Base-by-base conservation (phyloP, 2,329 filamentous ascomycete species). In the Diaporthe helianthi region DNA sequence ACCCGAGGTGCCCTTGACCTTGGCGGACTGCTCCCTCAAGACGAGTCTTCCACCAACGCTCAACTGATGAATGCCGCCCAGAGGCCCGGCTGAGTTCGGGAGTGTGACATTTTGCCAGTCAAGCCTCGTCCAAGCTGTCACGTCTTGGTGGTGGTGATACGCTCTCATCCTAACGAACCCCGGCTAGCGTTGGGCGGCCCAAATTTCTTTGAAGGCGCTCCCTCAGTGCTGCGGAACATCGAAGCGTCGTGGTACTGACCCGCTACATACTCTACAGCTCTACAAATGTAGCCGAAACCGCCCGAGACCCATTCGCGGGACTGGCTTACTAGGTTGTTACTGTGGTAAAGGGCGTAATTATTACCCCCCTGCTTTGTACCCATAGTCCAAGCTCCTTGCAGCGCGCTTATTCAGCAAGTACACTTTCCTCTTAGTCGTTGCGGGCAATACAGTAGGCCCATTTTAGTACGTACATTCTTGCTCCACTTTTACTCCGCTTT, bases 241-340 rank as follows among this genome's bases (percentile, higher is more conserved):
- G 46, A 47, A 46, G 58, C 58, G 58, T 33, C 41, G 58, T 61
- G 41, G 29, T 8, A 61, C 58, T 24, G 41, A 47, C 41, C 41
- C 58, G 17, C n/a, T n/a, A n/a, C n/a, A n/a, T n/a, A n/a, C n/a
- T n/a, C 29, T 17, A 31, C n/a, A 24, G 58, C 58, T 61, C 58
- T 61, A 31, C n/a, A 24, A 41, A 41, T 61, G 41, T 61, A 61
- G 41, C 58, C 31, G 41, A 24, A 61, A 33, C 58, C 58, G 41
- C 26, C 41, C 19, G 41, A 24, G 41, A 31, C 41, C 58, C 24
- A n/a, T 10, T 22, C 41, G 44, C 26, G 55, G n/a, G 55, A 29
- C 55, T 26, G 55, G 41, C 55, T 31, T 19, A 47, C 26, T 19
- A 47, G 17, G 55, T n/a, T n/a, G n/a, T n/a, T n/a, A n/a, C n/a